These are phyloP conservation scores for Pyrus hybrid DNA, from an alignment of 331 rosid genomes.

Conservation along the genomic window DNA sequence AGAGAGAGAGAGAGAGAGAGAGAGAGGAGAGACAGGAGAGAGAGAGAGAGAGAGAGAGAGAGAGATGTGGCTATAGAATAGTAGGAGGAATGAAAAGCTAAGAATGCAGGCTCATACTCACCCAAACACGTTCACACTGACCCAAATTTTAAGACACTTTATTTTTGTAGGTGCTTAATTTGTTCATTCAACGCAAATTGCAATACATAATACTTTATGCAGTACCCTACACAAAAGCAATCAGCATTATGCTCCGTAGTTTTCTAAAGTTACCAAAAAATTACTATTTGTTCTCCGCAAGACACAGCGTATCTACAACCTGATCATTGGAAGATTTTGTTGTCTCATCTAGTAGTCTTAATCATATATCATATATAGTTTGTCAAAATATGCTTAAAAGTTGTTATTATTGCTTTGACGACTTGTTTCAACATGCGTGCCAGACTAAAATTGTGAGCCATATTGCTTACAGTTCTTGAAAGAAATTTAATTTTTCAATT, in stretches of 20 bases:
- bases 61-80: not conserved
- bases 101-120: too few species aligned
- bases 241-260: too few species aligned
- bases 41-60: too few species aligned
- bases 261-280: too few species aligned
- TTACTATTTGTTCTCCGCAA: too few species aligned
- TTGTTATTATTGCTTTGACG: too few species aligned
- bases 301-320: not conserved
- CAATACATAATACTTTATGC: not conserved
- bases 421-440: too few species aligned
- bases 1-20: not conserved
- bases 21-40: too few species aligned
- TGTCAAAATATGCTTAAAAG: too few species aligned
- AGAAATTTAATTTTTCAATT: too few species aligned
- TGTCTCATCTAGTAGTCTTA: not conserved
- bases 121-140: not conserved
- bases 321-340: not conserved
- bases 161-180: not conserved
- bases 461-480: too few species aligned
- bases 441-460: too few species aligned
- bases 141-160: not conserved
- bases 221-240: not conserved
- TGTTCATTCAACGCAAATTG: slow-evolving; percentile 16
- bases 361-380: not conserved
- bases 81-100: not conserved